These are phyloP conservation scores for Arctium minus DNA, from an alignment of 129 eudicot genomes.

Conservation along the genomic window DNA sequence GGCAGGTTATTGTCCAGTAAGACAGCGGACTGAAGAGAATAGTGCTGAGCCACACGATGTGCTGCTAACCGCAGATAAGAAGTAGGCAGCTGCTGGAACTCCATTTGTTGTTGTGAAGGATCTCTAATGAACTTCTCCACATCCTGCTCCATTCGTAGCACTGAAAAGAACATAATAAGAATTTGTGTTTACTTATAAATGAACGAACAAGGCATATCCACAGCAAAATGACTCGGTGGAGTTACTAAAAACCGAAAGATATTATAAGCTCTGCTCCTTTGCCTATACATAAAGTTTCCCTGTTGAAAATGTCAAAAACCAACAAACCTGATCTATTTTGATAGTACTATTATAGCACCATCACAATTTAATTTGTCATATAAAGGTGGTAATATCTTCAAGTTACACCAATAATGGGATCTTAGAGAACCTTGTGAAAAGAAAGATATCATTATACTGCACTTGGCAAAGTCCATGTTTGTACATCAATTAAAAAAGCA, in stretches of 20 bases:
- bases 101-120: slow-evolving; percentile 83
- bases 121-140: slow-evolving; percentile 85
- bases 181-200: neutral
- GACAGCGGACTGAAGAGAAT: slow-evolving; percentile 86
- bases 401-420: no score
- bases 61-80: slow-evolving; percentile 96
- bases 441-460: neutral
- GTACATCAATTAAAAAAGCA: no score
- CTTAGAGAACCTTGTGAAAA: neutral
- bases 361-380: neutral
- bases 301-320: no score
- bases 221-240: no score
- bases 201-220: no score
- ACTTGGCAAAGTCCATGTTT: neutral
- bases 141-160: slow-evolving; percentile 91
- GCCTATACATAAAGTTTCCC: no score
- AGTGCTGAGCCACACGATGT: slow-evolving; percentile 97
- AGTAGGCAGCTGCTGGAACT: slow-evolving; percentile 91
- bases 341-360: neutral
- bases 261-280: no score
- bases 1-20: slow-evolving; percentile 60
- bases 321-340: no score
- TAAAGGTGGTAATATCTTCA: neutral
- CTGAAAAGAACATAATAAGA: slow-evolving; percentile 37
- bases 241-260: no score